Evolutionary conservation across 768 basidiomycete species (phyloP), one percentile per base, ranked within the genome.

Genomic region (Candolleomyces eurysporus): DNA sequence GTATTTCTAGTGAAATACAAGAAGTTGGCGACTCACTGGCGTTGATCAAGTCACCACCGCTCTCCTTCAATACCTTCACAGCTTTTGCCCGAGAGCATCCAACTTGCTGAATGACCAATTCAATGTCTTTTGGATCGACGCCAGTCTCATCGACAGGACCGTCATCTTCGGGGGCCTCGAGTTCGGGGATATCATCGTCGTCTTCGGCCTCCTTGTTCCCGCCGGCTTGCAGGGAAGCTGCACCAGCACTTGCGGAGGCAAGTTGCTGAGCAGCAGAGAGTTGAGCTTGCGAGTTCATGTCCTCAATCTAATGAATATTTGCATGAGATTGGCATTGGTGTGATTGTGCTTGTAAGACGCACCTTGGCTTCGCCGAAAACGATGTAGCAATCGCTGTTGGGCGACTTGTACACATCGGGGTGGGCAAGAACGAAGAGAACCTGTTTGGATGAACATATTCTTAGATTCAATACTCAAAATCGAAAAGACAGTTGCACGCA

Each of bases 291-390:
- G 87, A 82, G 77, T 89, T 92, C 85, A 91, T 89, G 69, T 94
- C 92, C 78, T 95, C 93, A 66, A 92, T 88, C 90, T 92, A 64
- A 4, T 32, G 4, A 5, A 32, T 32, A 32, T n/a, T 32, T 4
- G 32, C 9, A 5, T 32, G 9, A 32, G 32, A 9, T 32, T 9
- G 9, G 9, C 9, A 32, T 32, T 50, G 39, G 32, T 16, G 50
- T 14, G 56, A 16, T 39, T 13, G 2, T 4, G 16, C 55, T 30
- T 31, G 9, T 40, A n/a, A 16, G 32, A 63, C 62, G 68, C 63
- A 90, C 90, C 86, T 94, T 94, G 59, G 92, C 96, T 82, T 98
- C 97, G 65, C 97, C 97, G 69, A 98, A 99, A 65, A 99, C 95
- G 73, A 99, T 94, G 83, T 99, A 98, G 77, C 91, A 94, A 78